phyloP scores from a whole-genome alignment of 768 basidiomycete species.

The Crucibulum laeve region DNA sequence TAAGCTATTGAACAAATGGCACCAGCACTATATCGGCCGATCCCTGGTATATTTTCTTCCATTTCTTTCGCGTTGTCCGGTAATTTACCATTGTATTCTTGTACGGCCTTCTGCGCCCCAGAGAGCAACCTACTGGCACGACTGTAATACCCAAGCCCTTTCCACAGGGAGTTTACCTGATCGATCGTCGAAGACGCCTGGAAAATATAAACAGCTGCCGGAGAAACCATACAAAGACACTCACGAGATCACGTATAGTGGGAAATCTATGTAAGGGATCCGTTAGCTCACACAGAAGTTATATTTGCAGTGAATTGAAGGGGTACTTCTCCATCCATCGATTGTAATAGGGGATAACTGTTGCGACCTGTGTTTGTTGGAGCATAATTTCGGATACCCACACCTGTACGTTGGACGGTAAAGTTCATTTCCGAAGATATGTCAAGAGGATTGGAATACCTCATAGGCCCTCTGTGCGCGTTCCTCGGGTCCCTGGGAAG shows the following conservation, averaged over 20 bases:
- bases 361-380: slow-evolving; percentile 91
- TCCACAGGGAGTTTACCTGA: slow-evolving; percentile 86
- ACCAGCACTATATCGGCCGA: slow-evolving; percentile 87
- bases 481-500: slow-evolving; percentile 45
- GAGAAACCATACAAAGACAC: slow-evolving; percentile 18
- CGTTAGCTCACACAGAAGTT: slow-evolving; percentile 7
- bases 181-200: slow-evolving; percentile 73
- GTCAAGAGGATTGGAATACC: slow-evolving; percentile 32
- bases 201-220: slow-evolving; percentile 8
- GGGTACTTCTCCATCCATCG: slow-evolving; percentile 80
- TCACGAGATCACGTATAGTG: slow-evolving; percentile 69
- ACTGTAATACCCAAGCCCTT: slow-evolving; percentile 88
- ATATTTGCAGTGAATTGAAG: neutral
- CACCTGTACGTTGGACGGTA: slow-evolving; percentile 46
- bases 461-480: slow-evolving; percentile 89
- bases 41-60: slow-evolving; percentile 80
- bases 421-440: neutral
- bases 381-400: slow-evolving; percentile 95
- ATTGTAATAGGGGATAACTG: slow-evolving; percentile 92
- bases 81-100: slow-evolving; percentile 61
- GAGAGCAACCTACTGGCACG: slow-evolving; percentile 76
- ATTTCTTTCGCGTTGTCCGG: slow-evolving; percentile 79
- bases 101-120: slow-evolving; percentile 79
- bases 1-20: slow-evolving; percentile 87
- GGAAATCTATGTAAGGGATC: slow-evolving; percentile 60